A percentile compares a stretch with the other conserved stretches of the same genome.
Conservation (phyloP, 73 alveolate species). For the Loxodes magnus region DNA sequence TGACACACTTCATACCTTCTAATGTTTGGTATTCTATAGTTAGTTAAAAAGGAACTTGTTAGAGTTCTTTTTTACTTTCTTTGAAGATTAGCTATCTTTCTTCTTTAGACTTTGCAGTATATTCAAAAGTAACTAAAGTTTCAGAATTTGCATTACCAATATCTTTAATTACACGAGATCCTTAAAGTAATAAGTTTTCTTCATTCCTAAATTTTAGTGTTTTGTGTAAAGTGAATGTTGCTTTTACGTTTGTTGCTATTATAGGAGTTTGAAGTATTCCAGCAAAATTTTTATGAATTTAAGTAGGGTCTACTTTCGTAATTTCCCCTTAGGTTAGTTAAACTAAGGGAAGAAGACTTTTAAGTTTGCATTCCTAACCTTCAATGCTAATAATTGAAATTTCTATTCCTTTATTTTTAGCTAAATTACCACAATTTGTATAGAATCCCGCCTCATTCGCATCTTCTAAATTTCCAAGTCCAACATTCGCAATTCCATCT, state of each 20-base stretch:
- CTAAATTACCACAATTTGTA: constrained; percentile 54
- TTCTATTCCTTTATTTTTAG: constrained; percentile 52
- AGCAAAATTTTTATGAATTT: constrained; percentile 57
- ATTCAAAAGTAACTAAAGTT: too few relatives aligned
- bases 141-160: too few relatives aligned
- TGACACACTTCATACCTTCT: too few relatives aligned
- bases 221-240: too few relatives aligned
- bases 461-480: constrained; percentile 62
- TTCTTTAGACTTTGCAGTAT: too few relatives aligned
- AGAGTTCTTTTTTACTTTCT: too few relatives aligned
- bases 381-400: constrained; percentile 58
- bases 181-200: too few relatives aligned
- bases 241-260: constrained; percentile 61
- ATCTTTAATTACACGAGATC: too few relatives aligned
- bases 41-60: too few relatives aligned
- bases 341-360: constrained; percentile 44
- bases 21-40: too few relatives aligned
- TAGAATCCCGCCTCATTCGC: constrained; percentile 43
- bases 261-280: constrained; percentile 52
- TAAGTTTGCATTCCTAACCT: constrained; percentile 80
- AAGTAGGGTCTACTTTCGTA: constrained; percentile 68
- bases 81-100: too few relatives aligned
- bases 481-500: constrained; percentile 88
- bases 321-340: constrained; percentile 76
- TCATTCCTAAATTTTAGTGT: too few relatives aligned